Conservation (phyloP, 23 red algal species). For the Pyropia haitanensis region DNA sequence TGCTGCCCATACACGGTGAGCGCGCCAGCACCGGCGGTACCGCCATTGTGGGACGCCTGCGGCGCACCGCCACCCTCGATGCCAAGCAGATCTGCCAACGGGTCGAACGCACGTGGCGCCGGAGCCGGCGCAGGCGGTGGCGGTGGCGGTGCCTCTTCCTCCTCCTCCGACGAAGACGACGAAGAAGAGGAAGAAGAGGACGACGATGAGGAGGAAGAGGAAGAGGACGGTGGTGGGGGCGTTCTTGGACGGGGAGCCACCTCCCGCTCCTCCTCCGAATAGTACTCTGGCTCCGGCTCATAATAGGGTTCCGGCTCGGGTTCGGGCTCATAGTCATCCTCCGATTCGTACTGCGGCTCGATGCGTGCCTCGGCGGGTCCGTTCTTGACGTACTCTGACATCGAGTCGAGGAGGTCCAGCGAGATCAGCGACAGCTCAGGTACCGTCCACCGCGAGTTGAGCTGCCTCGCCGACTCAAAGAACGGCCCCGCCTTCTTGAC, state of each 20-base stretch:
- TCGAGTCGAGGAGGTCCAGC: slow-evolving; percentile 47
- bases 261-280: slow-evolving; percentile 68
- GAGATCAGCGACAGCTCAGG: slow-evolving; percentile 46
- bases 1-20: too few relatives aligned
- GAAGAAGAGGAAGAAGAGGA: slow-evolving; percentile 38
- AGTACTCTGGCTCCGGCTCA: slow-evolving; percentile 73
- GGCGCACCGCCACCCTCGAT: slow-evolving; percentile 35
- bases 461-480: slow-evolving; percentile 29
- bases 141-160: slow-evolving; percentile 56
- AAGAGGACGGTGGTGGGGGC: slow-evolving; percentile 20
- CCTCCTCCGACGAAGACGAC: slow-evolving; percentile 8
- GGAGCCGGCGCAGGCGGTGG: slow-evolving; percentile 40
- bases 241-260: slow-evolving; percentile 2
- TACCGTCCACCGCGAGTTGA: slow-evolving; percentile 29
- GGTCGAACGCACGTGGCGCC: slow-evolving; percentile 56
- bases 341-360: slow-evolving; percentile 30
- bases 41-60: too few relatives aligned
- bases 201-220: neutral
- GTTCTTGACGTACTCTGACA: slow-evolving; percentile 60
- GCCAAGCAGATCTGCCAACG: slow-evolving; percentile 56
- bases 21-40: too few relatives aligned
- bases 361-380: slow-evolving; percentile 26
- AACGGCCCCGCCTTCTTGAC: slow-evolving; percentile 38
- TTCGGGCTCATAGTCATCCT: slow-evolving; percentile 53
- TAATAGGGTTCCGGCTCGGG: slow-evolving; percentile 66